Evolutionary conservation across 2,329 filamentous ascomycete species (phyloP), one percentile per base, ranked within the genome.

Genomic region (Hymenotorrendiella dingleyae): DNA sequence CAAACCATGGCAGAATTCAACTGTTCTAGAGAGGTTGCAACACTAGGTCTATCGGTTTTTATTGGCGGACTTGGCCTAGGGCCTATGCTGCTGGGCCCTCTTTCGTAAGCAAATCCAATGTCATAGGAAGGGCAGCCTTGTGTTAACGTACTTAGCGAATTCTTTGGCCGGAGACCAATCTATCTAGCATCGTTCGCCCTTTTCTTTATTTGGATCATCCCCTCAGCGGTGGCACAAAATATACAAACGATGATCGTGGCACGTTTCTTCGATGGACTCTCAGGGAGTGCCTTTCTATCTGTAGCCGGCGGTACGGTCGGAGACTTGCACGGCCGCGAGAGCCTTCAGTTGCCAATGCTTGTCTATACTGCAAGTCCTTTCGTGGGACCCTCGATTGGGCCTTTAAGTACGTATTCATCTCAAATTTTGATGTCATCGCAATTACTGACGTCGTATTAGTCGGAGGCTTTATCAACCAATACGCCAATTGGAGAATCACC

Each of bases 231-330:
- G 16, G 84, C 86, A n/a, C 68, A 71, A 42, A 94, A 94, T 57
- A 84, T 90, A n/a, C 67, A 79, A 52, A 93, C 87, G 4, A 79
- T 94, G 70, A 67, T 95, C 39, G 67, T 94, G 11, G 73, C 74
- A 12, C 79, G 90, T 5, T 95, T 95, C 62, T 73, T 96, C 36
- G 76, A 82, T 55, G 86, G 86, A 3, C 67, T 90, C 24, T 72
- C 82, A 1, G 85, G 85, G 3, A 80, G 75, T 49, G 76, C 80
- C 2, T 84, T 84, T 51, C 61, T 85, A 45, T 76, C 76, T 45
- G 87, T 95, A 2, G 84, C 87, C 0, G 89, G 88, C 29, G 87
- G 88, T 10, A 94, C 86, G 0, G 86, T 94, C 12, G 85, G 87
- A 24, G 89, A 94, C 58, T 65, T 91, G 50, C 93, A 91, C 58